Evolutionary conservation across 2,329 filamentous ascomycete species (phyloP), one percentile per base, ranked within the genome.

Genomic region (Cucurbitaria berberidis): DNA sequence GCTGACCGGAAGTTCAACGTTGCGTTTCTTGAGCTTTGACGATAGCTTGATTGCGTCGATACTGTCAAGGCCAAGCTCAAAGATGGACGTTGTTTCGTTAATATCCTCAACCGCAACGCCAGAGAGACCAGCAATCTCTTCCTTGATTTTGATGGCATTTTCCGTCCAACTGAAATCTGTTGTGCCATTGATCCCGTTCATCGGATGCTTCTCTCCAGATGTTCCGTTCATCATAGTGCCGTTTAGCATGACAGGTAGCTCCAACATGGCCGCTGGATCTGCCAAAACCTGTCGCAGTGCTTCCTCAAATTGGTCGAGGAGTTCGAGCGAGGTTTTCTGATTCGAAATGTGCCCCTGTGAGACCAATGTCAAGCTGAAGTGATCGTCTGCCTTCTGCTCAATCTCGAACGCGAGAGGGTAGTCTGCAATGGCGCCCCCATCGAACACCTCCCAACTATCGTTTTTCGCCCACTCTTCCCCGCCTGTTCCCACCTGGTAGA

Each of bases 41-140:
- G 90, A 89, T 0, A 97, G 77, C 64, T 91, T 96, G 72, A 97
- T 93, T 1, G 89, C 84, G 73, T 97, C 93, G 52, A 97, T 96
- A 66, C 93, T 96, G 77, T 97, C 93, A 6, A 97, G 81, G 0
- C 93, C 93, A 27, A 97, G 81, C 62, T 93, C 87, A 34, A 96
- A 87, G 10, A 97, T 84, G 0, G 88, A 88, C 0, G 85, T 85
- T 6, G 79, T 74, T 45, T 84, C 82, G 1, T 76, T 71, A 32
- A 96, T 77, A 0, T 81, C 74, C 1, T 79, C 70, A 3, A 74
- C 69, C 0, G 82, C 69, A 0, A 87, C 67, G 0, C 81, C 82
- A 1, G 87, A 84, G 5, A 96, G 76, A 0, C 68, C 64, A 1
- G 88, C 84, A 38, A 96, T 81, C 63, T 89, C 86, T 3, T 79